A percentile compares a stretch with the other conserved stretches of the same genome.
Conservation (phyloP, 306 rosid genomes). For the Castanea mollissima region DNA sequence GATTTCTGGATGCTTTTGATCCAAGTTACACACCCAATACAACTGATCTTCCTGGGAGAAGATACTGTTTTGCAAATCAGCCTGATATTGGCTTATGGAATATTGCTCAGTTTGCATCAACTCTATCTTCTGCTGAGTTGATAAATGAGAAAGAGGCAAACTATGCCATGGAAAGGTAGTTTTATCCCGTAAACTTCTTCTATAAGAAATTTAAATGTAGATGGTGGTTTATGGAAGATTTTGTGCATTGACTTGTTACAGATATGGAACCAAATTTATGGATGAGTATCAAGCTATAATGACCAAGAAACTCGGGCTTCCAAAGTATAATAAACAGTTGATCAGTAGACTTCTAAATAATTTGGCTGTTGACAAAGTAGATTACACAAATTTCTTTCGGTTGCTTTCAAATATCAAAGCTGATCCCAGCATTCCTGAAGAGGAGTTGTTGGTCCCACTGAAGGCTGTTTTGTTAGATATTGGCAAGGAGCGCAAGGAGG, state of each 20-base stretch:
- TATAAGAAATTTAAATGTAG: background rate
- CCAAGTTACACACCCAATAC: conserved; percentile 94
- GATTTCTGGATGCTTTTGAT: conserved; percentile 99
- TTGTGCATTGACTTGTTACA: conserved; percentile 32
- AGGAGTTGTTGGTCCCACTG: conserved; percentile 74
- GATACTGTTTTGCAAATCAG: conserved; percentile 98
- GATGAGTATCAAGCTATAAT: conserved; percentile 92
- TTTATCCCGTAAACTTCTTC: conserved; percentile 12
- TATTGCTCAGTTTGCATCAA: conserved; percentile 70
- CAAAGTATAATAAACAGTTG: conserved; percentile 86
- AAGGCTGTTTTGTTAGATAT: conserved; percentile 89
- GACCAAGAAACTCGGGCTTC: conserved; percentile 94
- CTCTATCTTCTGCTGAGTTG: conserved; percentile 69
- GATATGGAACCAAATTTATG: conserved; percentile 94
- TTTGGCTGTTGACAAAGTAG: conserved; percentile 98
- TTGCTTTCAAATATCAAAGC: conserved; percentile 79
- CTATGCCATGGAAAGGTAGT: conserved; percentile 95
- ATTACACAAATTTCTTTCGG: conserved; percentile 93
- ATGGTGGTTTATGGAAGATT: conserved; percentile 17
- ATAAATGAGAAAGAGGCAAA: conserved; percentile 88
- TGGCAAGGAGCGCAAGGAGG: conserved; percentile 94
- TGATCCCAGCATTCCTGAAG: conserved; percentile 73
- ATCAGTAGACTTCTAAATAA: conserved; percentile 83
- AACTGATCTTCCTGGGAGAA: conserved; percentile 97
- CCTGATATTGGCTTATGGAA: conserved; percentile 98